Conservation (phyloP, 1,139 yeast species). For the Sugiyamaella novakii region DNA sequence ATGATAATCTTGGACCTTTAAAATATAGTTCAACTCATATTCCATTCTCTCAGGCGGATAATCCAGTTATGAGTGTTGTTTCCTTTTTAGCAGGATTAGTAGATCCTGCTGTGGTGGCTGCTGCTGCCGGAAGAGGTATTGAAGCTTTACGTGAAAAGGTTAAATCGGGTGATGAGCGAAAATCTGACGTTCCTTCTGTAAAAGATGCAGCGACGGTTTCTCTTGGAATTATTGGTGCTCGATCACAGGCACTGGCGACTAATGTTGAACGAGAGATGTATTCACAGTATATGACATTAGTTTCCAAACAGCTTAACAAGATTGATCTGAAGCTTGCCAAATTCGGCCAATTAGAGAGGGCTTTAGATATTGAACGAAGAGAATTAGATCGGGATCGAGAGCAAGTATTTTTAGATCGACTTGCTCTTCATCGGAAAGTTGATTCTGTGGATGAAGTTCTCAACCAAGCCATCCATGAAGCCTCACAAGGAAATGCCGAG, state of each 20-base stretch:
- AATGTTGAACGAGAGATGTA: conserved; percentile 73
- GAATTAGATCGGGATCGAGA: conserved; percentile 76
- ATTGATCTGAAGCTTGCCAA: conserved; percentile 75
- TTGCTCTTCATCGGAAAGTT: conserved; percentile 68
- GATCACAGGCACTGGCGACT: conserved; percentile 80
- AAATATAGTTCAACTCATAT: conserved; percentile 68
- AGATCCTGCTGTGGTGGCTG: conserved; percentile 86
- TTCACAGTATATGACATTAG: conserved; percentile 57
- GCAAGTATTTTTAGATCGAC: conserved; percentile 74
- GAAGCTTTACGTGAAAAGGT: conserved; percentile 51
- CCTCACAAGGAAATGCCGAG: conserved; percentile 29
- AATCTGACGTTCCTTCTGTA: conserved; percentile 18
- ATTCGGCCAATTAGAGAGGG: conserved; percentile 71
- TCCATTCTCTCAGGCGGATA: conserved; percentile 83
- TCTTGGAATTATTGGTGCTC: conserved; percentile 61
- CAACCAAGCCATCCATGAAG: conserved; percentile 49
- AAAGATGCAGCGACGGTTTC: conserved; percentile 32
- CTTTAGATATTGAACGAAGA: conserved; percentile 76
- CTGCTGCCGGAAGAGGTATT: conserved; percentile 53
- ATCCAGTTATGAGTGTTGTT: conserved; percentile 89
- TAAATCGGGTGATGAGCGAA: conserved; percentile 22
- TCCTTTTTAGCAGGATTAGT: conserved; percentile 85
- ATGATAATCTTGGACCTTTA: conserved; percentile 60
- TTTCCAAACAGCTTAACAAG: conserved; percentile 72
- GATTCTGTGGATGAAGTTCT: conserved; percentile 55